Evolutionary conservation across 257 asterid species (phyloP).

Genomic region (Solanum ossicruentum): DNA sequence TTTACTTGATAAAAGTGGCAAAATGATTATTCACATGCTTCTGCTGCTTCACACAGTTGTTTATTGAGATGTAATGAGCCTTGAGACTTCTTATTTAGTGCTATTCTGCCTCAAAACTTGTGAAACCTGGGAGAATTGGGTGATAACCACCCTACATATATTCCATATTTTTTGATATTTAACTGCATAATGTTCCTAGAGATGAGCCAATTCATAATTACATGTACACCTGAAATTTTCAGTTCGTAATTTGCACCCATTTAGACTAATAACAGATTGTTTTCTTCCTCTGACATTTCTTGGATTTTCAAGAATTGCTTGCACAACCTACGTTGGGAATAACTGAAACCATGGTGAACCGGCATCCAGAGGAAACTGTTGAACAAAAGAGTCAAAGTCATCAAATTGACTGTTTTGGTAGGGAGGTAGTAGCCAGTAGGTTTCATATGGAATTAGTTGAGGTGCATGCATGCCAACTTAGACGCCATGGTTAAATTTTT

Average conservation of each 20-base stretch:
- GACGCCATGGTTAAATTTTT: not conserved
- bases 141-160: not conserved
- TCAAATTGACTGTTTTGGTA: not conserved
- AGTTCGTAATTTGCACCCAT: not conserved
- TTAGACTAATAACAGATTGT: not conserved
- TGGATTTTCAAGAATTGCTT: conserved; percentile 1
- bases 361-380: not conserved
- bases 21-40: not conserved
- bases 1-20: not conserved
- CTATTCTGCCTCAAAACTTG: not conserved
- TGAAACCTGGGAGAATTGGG: not conserved
- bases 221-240: not conserved
- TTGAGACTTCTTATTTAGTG: not conserved
- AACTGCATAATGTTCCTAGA: not conserved
- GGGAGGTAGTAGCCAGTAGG: not conserved
- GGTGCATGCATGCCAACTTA: not conserved
- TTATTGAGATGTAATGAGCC: not conserved
- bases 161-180: not conserved
- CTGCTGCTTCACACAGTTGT: not conserved
- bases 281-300: conserved; percentile 6
- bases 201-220: not conserved
- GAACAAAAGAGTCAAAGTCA: not conserved
- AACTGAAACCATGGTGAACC: not conserved
- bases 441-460: not conserved
- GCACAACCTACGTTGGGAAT: not conserved